These are phyloP conservation scores for Fusarium fujikuroi DNA, from an alignment of 2,329 filamentous ascomycete genomes.

Conservation along the genomic window DNA sequence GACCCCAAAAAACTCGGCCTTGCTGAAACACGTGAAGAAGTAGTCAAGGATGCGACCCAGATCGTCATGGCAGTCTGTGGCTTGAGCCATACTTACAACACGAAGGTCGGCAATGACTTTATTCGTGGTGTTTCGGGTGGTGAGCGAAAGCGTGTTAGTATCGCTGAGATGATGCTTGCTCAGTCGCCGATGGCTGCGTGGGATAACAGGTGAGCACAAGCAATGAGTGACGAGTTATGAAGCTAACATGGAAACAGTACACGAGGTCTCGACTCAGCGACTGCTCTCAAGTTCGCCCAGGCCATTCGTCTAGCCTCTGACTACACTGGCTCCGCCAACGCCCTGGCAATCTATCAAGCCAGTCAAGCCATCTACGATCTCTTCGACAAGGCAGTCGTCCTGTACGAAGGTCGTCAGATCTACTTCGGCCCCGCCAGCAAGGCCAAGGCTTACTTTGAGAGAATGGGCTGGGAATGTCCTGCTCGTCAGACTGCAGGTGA, in stretches of 20 bases:
- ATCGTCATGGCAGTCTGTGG: conserved; percentile 78
- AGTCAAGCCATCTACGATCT: conserved; percentile 75
- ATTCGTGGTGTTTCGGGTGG: conserved; percentile 77
- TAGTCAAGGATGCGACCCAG: conserved; percentile 69
- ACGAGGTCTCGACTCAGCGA: conserved; percentile 77
- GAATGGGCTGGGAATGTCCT: conserved; percentile 75
- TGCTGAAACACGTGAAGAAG: conserved; percentile 68
- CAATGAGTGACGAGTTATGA: accelerated
- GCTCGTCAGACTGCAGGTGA: conserved; percentile 74
- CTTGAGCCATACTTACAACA: conserved; percentile 76
- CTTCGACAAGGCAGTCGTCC: conserved; percentile 79
- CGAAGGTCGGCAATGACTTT: conserved; percentile 79
- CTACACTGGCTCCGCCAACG: conserved; percentile 68
- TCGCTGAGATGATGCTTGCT: conserved; percentile 80
- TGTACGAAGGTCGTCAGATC: conserved; percentile 82
- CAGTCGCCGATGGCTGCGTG: conserved; percentile 67
- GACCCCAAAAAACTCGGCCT: conserved; percentile 65
- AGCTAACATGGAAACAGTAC: conserved; percentile 57
- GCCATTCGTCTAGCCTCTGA: conserved; percentile 73
- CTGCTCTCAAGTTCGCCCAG: conserved; percentile 78
- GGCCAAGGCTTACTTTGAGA: conserved; percentile 73
- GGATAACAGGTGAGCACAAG: conserved; percentile 68
- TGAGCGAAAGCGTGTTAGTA: conserved; percentile 82
- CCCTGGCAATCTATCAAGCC: conserved; percentile 79
- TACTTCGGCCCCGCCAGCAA: conserved; percentile 73